Conservation (phyloP, 2,329 filamentous ascomycete genomes). For the Boeremia exigua region DNA sequence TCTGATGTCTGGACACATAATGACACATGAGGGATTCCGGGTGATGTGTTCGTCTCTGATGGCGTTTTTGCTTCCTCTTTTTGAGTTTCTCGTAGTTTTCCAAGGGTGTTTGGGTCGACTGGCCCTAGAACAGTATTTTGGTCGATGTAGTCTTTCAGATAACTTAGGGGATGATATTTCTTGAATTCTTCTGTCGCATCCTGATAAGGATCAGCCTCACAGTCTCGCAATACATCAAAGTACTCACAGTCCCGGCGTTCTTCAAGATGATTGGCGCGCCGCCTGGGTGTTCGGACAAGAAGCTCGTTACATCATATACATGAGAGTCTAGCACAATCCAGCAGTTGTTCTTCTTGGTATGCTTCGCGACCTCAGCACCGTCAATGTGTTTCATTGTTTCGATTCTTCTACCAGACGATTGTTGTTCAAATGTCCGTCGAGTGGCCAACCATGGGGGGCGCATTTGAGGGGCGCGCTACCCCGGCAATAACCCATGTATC, state of each 20-base stretch:
- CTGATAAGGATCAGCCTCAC: conserved; percentile 22
- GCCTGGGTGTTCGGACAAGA: conserved; percentile 67
- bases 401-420: not conserved
- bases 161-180: conserved; percentile 43
- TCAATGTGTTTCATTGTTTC: conserved; percentile 33
- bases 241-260: conserved; percentile 53
- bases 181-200: conserved; percentile 46
- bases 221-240: too few relatives aligned
- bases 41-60: conserved; percentile 24
- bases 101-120: conserved; percentile 43
- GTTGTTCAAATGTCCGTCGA: conserved; percentile 2
- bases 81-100: conserved; percentile 31
- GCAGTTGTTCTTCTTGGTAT: conserved; percentile 45
- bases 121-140: conserved; percentile 33
- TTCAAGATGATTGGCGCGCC: conserved; percentile 54
- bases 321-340: conserved; percentile 74
- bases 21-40: conserved; percentile 38
- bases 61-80: conserved; percentile 27
- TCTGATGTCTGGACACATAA: conserved; percentile 42
- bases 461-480: conserved; percentile 33
- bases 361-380: conserved; percentile 44
- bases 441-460: conserved; percentile 25
- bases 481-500: conserved; percentile 28
- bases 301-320: conserved; percentile 71
- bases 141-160: conserved; percentile 39